Conservation (phyloP, 306 rosid species). For the Hippophae rhamnoides region DNA sequence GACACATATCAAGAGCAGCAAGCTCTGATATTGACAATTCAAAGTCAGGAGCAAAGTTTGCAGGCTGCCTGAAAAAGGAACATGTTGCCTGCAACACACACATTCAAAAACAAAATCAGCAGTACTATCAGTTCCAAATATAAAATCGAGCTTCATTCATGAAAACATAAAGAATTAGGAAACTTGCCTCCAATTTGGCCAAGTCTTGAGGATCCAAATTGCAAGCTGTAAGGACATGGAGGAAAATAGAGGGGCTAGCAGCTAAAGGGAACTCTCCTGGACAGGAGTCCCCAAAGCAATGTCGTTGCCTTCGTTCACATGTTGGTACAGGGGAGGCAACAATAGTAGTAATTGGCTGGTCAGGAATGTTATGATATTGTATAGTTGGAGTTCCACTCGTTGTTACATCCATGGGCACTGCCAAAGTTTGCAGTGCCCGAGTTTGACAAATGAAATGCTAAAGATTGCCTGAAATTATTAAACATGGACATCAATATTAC, state of each 20-base stretch:
- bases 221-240: slow-evolving; percentile 83
- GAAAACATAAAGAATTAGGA: slow-evolving; percentile 16
- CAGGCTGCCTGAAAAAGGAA: slow-evolving; percentile 84
- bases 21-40: slow-evolving; percentile 68
- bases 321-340: slow-evolving; percentile 46
- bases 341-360: slow-evolving; percentile 66
- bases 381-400: slow-evolving; percentile 75
- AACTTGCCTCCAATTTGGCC: slow-evolving; percentile 91
- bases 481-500: slow-evolving; percentile 46
- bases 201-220: slow-evolving; percentile 89
- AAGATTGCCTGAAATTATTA: slow-evolving; percentile 49
- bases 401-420: slow-evolving; percentile 99
- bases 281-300: slow-evolving; percentile 66
- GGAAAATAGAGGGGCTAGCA: slow-evolving; percentile 80
- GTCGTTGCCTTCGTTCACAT: slow-evolving; percentile 71
- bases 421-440: slow-evolving; percentile 67
- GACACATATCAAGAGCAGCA: slow-evolving; percentile 91
- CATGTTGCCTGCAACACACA: slow-evolving; percentile 82
- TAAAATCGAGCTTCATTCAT: slow-evolving; percentile 5
- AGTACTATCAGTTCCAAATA: slow-evolving; percentile 26
- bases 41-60: slow-evolving; percentile 74
- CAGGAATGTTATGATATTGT: slow-evolving; percentile 81
- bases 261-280: slow-evolving; percentile 98
- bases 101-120: slow-evolving; percentile 33
- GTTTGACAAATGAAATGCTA: slow-evolving; percentile 38